These are phyloP conservation scores for Ottelia alismoides DNA, from an alignment of 106 monocot species.

Conservation along the genomic window DNA sequence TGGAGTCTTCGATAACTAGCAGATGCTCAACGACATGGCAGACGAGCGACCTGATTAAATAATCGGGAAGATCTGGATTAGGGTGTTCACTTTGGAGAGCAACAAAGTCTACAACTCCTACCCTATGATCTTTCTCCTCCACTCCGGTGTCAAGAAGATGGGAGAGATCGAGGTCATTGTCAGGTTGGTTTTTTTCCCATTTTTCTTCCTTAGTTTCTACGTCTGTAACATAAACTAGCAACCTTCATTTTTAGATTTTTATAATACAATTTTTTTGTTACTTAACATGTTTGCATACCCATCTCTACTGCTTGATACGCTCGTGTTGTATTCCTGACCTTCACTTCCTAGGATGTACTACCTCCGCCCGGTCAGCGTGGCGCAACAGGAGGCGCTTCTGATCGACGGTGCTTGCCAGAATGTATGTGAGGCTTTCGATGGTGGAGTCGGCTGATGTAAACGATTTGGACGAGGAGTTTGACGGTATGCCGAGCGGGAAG, in stretches of 20 bases:
- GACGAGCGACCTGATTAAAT: conserved; percentile 63
- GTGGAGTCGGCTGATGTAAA: conserved; percentile 59
- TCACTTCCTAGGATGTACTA: conserved; percentile 88
- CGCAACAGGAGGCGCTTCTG: conserved; percentile 82
- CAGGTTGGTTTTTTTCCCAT: no score
- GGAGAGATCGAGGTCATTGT: conserved; percentile 83
- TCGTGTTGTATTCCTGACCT: conserved; percentile 54
- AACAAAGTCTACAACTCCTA: conserved; percentile 76
- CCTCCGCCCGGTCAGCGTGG: conserved; percentile 74
- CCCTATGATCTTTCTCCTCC: conserved; percentile 64
- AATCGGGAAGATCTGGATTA: conserved; percentile 82
- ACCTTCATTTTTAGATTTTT: no score
- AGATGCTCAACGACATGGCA: conserved; percentile 51
- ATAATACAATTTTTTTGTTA: no score
- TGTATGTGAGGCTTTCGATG: conserved; percentile 72
- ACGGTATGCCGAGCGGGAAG: conserved; percentile 36
- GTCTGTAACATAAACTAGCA: no score
- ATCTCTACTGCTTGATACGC: conserved; percentile 63
- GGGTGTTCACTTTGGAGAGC: conserved; percentile 83
- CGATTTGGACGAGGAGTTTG: conserved; percentile 94
- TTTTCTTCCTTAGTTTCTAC: no score
- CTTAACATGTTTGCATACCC: conserved; percentile 59
- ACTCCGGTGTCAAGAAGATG: conserved; percentile 85
- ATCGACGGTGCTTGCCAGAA: conserved; percentile 42
- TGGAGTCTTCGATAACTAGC: conserved; percentile 95